Evolutionary conservation across 495 filamentous ascomycete species (phyloP).

Genomic region (Chaetomidium leptoderma): DNA sequence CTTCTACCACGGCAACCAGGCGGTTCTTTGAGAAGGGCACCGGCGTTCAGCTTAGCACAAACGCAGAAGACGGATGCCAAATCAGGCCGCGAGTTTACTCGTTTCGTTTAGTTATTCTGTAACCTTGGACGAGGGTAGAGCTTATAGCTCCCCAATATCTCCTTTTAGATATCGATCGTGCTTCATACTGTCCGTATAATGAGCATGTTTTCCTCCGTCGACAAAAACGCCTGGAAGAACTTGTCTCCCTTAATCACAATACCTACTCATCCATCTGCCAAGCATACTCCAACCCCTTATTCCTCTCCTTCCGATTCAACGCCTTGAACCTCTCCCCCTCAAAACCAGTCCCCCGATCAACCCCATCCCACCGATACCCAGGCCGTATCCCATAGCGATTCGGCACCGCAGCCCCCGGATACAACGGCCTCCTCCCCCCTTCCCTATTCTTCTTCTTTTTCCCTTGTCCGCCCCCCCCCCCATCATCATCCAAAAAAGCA

Average conservation of each 20-base stretch:
- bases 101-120: neutral
- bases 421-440: constrained; percentile 61
- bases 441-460: constrained; percentile 47
- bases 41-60: neutral
- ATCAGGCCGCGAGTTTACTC: neutral
- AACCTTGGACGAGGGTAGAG: neutral
- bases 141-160: neutral
- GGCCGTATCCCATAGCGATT: constrained; percentile 94
- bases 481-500: constrained; percentile 56
- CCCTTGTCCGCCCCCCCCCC: constrained; percentile 17
- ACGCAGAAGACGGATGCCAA: neutral
- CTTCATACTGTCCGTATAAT: too few species aligned
- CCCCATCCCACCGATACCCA: constrained; percentile 94
- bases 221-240: neutral
- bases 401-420: constrained; percentile 72
- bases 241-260: too few species aligned
- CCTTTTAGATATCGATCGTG: neutral
- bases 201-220: neutral
- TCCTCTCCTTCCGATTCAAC: constrained; percentile 66
- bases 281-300: constrained; percentile 76
- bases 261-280: constrained; percentile 92
- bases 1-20: neutral
- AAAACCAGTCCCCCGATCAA: constrained; percentile 90
- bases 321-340: constrained; percentile 92
- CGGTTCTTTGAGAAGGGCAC: neutral